These are phyloP conservation scores for Aspergillus oerlinghausenensis DNA, from an alignment of 2,329 filamentous ascomycete genomes.

Conservation along the genomic window DNA sequence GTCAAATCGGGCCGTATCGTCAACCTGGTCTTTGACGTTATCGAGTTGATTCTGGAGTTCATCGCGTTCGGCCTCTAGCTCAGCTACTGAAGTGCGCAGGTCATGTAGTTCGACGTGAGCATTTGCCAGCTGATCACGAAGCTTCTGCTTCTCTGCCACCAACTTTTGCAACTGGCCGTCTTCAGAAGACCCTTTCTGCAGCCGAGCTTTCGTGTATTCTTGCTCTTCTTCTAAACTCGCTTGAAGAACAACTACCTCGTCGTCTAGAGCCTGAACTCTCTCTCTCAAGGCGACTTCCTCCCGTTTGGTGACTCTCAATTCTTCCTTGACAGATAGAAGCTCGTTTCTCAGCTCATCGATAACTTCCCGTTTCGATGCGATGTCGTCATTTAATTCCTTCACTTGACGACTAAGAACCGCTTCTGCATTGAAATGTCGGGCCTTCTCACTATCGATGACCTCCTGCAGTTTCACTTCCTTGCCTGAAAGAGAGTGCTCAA, in stretches of 20 bases:
- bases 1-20: slow-evolving; percentile 58
- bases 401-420: slow-evolving; percentile 67
- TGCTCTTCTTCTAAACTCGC: slow-evolving; percentile 61
- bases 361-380: slow-evolving; percentile 62
- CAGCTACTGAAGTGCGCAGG: slow-evolving; percentile 53
- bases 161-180: slow-evolving; percentile 55
- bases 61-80: slow-evolving; percentile 61
- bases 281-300: slow-evolving; percentile 60
- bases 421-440: slow-evolving; percentile 69
- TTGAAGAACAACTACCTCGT: slow-evolving; percentile 72
- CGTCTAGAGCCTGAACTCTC: slow-evolving; percentile 64
- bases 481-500: slow-evolving; percentile 62
- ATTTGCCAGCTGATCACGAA: slow-evolving; percentile 60
- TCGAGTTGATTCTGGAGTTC: slow-evolving; percentile 60
- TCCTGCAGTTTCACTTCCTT: slow-evolving; percentile 66
- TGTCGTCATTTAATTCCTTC: slow-evolving; percentile 66
- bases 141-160: slow-evolving; percentile 56
- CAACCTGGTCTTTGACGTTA: slow-evolving; percentile 51
- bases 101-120: slow-evolving; percentile 58
- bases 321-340: slow-evolving; percentile 61
- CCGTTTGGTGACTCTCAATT: slow-evolving; percentile 63
- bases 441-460: slow-evolving; percentile 64
- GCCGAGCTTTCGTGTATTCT: slow-evolving; percentile 54
- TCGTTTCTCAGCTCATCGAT: slow-evolving; percentile 64
- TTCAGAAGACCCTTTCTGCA: slow-evolving; percentile 56